Evolutionary conservation across 352 stramenopile genomes (phyloP), one percentile per base, ranked within the genome.

Genomic region (Stramenopiles sp.): DNA sequence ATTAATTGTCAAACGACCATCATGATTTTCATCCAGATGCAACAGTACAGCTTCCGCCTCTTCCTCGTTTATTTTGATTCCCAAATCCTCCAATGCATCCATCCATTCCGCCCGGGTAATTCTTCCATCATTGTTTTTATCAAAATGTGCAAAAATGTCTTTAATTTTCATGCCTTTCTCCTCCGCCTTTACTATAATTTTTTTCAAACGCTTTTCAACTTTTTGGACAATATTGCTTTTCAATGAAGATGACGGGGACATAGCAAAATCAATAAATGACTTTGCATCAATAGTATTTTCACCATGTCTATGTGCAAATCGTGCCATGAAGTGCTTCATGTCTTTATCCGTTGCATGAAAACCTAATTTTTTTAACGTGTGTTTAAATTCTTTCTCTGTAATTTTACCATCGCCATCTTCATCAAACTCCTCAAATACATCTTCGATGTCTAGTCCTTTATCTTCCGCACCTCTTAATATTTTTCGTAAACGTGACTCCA

Each of bases 341-440:
- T 79, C 30, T 63, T 63, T 0, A 83, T 65, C 30, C 87, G 82
- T 13, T 81, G 79, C 33, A 63, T 74, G 23, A 88, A 83, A 6
- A 85, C n/a, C 13, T 1, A 93, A 80, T 30, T 84, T 78, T n/a
- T 87, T 79, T n/a, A 93, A 81, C 0, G 82, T 81, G 6, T 73
- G 77, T 32, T 88, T 82, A 74, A 92, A 90, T 78, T 93, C 88
- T 1, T 74, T 31, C 0, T 87, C 32, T 0, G 84, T 89, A 29
- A 93, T 86, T 23, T 79, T 83, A 0, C 88, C 86, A 32, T 91
- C 88, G 0, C 80, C 83, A 63, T 92, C 85, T 0, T 80, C 78
- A 79, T 93, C 88, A 73, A 93, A 92, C 0, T 93, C 83, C n/a
- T 86, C 78, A 63, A 95, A 94, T 1, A 92, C 83, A 20, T 92